Evolutionary conservation across 2,329 filamentous ascomycete species (phyloP).

Genomic region (Celoporthe dispersa): DNA sequence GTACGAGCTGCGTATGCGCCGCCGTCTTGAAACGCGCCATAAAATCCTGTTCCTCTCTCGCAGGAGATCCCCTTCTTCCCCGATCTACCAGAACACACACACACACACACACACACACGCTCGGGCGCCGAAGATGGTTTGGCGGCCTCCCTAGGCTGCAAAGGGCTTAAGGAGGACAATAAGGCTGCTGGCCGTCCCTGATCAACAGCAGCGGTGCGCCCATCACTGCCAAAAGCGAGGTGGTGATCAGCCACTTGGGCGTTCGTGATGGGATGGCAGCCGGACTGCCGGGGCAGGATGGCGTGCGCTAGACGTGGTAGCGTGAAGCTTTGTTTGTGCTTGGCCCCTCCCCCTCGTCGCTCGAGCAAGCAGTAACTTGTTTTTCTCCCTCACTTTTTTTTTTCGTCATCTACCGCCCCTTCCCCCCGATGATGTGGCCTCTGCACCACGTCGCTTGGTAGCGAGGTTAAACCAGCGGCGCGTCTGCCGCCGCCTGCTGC

Average conservation of each 20-base stretch:
- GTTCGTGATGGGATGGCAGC: conserved; percentile 3
- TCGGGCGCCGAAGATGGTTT: not conserved
- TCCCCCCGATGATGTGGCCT: not conserved
- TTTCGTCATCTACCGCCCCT: not conserved
- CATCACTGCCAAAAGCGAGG: conserved; percentile 11
- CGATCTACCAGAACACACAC: conserved; percentile 1
- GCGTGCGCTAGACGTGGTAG: not conserved
- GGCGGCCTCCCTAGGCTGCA: conserved; percentile 10
- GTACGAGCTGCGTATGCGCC: no score
- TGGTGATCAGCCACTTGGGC: conserved; percentile 6
- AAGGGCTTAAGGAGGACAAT: not conserved
- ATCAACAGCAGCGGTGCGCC: conserved; percentile 8
- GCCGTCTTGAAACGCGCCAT: conserved; percentile 15
- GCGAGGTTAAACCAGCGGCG: not conserved
- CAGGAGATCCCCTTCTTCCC: not conserved
- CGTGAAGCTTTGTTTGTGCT: conserved; percentile 7
- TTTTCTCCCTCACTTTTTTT: not conserved
- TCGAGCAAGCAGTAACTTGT: not conserved
- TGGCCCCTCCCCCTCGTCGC: not conserved
- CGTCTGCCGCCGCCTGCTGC: no score
- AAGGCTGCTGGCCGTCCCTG: conserved; percentile 5
- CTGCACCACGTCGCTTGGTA: not conserved
- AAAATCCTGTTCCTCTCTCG: not conserved
- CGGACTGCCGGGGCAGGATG: not conserved
- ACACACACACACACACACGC: no score